A percentile compares a stretch with the other conserved stretches of the same genome.
phyloP scores from a whole-genome alignment of 2,329 filamentous ascomycete species.

The Colletotrichum lentis region DNA sequence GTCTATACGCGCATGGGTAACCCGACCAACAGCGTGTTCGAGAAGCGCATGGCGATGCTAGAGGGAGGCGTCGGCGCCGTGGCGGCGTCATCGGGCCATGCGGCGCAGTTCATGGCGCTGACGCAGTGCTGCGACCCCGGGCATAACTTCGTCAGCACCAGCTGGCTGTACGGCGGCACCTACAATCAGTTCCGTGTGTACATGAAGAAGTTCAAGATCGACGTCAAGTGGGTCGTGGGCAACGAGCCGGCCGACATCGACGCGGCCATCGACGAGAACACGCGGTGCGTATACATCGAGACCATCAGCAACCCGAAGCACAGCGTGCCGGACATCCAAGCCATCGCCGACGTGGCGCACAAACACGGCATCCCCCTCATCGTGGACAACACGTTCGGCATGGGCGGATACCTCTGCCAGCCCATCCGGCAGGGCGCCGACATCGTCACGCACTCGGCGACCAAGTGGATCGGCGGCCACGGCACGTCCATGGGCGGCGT shows the following conservation, averaged over 20 bases:
- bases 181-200: conserved; percentile 98
- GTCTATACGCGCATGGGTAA: conserved; percentile 96
- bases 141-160: conserved; percentile 94
- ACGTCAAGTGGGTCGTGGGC: conserved; percentile 84
- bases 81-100: conserved; percentile 84
- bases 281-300: conserved; percentile 90
- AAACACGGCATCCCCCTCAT: conserved; percentile 47
- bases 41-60: conserved; percentile 91
- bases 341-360: conserved; percentile 69
- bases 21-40: conserved; percentile 92
- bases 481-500: conserved; percentile 75
- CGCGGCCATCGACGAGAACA: conserved; percentile 86
- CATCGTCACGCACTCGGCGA: conserved; percentile 75
- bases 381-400: conserved; percentile 77
- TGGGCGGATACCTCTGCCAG: conserved; percentile 71
- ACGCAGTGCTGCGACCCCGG: conserved; percentile 81
- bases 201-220: conserved; percentile 82
- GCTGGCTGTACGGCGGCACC: conserved; percentile 91
- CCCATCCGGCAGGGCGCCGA: conserved; percentile 76
- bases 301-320: conserved; percentile 93
- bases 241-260: conserved; percentile 82
- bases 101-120: conserved; percentile 91
- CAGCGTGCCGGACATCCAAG: conserved; percentile 77
- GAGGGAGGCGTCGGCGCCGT: conserved; percentile 90
- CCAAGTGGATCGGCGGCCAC: conserved; percentile 79